A percentile compares a stretch with the other conserved stretches of the same genome.
Evolutionary conservation across 305 asterid genomes (phyloP).

Genomic region (Solanum hybrid): DNA sequence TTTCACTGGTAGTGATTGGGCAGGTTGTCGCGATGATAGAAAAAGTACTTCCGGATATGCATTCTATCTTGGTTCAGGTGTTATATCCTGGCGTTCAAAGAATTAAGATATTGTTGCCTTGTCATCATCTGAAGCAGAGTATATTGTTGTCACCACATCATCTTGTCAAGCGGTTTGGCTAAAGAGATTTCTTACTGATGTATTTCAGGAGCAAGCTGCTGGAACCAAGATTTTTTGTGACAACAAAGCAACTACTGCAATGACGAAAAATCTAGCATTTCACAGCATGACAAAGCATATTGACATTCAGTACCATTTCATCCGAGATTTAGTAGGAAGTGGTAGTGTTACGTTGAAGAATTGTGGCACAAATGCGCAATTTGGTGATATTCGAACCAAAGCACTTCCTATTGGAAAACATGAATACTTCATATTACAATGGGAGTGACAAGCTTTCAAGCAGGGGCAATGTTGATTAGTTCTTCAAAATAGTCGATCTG

Average conservation of each 20-base stretch:
- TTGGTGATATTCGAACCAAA: background rate
- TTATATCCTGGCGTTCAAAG: too few relatives aligned
- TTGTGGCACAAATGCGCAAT: background rate
- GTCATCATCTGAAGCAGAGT: too few relatives aligned
- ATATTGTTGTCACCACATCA: too few relatives aligned
- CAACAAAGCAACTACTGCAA: background rate
- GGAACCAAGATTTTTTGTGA: background rate
- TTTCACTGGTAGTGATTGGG: too few relatives aligned
- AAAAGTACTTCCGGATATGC: too few relatives aligned
- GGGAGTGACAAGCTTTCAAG: background rate
- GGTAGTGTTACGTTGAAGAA: background rate
- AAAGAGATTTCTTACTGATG: too few relatives aligned
- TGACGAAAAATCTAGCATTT: background rate
- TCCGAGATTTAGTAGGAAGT: background rate
- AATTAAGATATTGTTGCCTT: too few relatives aligned
- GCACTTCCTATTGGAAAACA: background rate
- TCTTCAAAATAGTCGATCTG: background rate
- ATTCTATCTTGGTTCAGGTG: too few relatives aligned
- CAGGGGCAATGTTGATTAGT: background rate
- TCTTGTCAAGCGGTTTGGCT: too few relatives aligned
- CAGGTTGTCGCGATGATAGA: too few relatives aligned
- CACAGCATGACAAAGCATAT: background rate
- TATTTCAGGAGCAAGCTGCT: background rate
- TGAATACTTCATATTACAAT: background rate
- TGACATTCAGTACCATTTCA: background rate